Percentiles rank a stretch among this genome's conserved stretches.
phyloP scores from a whole-genome alignment of 768 basidiomycete species.

The Chalciporus sphaerocephalus region DNA sequence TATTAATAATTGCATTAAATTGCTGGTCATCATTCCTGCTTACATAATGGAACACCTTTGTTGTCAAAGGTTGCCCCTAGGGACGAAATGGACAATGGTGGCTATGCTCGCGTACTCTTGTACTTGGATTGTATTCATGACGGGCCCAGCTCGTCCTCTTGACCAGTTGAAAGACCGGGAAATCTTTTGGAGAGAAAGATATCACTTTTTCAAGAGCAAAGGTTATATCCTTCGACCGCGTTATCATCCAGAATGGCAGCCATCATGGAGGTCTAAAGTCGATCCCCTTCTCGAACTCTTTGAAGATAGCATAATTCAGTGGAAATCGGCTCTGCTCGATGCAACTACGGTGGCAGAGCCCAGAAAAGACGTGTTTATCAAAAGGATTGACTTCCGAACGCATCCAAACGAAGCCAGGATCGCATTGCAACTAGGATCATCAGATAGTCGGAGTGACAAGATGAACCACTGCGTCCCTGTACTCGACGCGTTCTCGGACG shows the following conservation, averaged over 20 bases:
- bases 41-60: no score
- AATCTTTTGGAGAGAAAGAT: constrained; percentile 10
- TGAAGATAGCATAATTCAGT: neutral
- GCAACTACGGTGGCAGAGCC: neutral
- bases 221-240: constrained; percentile 25
- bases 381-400: neutral
- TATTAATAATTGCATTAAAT: no score
- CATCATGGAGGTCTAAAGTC: constrained; percentile 21
- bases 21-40: no score
- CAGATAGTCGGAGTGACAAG: neutral
- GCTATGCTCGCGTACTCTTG: neutral
- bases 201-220: constrained; percentile 4
- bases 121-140: neutral
- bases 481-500: constrained; percentile 10
- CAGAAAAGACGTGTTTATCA: constrained; percentile 3
- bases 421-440: constrained; percentile 1
- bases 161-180: neutral
- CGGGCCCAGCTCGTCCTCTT: neutral
- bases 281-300: neutral
- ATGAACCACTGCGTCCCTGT: constrained; percentile 22
- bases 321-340: neutral
- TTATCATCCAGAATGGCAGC: constrained; percentile 21
- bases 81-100: neutral
- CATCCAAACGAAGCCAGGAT: neutral
- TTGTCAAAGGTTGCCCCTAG: no score